phyloP scores from a whole-genome alignment of 2,329 filamentous ascomycete genomes.

The Chaetomiaceae sp. region DNA sequence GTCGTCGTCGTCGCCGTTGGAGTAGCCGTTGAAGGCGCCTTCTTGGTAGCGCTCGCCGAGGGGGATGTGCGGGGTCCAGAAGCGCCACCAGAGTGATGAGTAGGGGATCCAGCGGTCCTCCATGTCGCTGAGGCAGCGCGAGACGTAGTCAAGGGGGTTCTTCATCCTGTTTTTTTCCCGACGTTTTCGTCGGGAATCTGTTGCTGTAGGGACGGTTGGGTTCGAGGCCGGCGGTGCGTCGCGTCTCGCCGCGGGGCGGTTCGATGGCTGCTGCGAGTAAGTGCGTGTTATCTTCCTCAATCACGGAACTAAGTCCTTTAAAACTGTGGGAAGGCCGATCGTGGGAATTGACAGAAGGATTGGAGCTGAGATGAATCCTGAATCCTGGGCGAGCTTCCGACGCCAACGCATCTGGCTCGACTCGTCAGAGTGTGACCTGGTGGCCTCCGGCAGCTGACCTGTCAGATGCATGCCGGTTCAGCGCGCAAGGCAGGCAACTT shows the following conservation, averaged over 20 bases:
- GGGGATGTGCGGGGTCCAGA: conserved; percentile 16
- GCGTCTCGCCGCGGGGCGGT: too few relatives aligned
- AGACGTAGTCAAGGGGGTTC: conserved; percentile 5
- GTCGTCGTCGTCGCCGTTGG: conserved; percentile 7
- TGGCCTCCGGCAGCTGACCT: conserved; percentile 1
- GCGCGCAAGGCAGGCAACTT: background rate
- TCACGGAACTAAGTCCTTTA: too few relatives aligned
- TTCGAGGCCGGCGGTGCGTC: too few relatives aligned
- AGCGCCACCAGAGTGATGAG: conserved; percentile 16
- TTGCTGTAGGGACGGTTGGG: too few relatives aligned
- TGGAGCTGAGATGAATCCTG: too few relatives aligned
- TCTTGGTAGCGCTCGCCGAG: conserved; percentile 18
- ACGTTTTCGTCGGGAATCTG: too few relatives aligned
- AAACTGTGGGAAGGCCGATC: too few relatives aligned
- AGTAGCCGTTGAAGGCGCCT: conserved; percentile 13
- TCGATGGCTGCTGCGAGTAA: too few relatives aligned
- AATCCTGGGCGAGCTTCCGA: background rate
- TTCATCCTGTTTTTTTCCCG: background rate
- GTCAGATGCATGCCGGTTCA: background rate
- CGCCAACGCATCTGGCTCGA: background rate
- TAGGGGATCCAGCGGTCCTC: conserved; percentile 15
- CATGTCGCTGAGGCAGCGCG: conserved; percentile 11
- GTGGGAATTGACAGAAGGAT: too few relatives aligned
- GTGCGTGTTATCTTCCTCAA: too few relatives aligned
- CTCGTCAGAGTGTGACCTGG: background rate